Conservation (phyloP, 495 filamentous ascomycete genomes). For the Aspergillus kassunensis region DNA sequence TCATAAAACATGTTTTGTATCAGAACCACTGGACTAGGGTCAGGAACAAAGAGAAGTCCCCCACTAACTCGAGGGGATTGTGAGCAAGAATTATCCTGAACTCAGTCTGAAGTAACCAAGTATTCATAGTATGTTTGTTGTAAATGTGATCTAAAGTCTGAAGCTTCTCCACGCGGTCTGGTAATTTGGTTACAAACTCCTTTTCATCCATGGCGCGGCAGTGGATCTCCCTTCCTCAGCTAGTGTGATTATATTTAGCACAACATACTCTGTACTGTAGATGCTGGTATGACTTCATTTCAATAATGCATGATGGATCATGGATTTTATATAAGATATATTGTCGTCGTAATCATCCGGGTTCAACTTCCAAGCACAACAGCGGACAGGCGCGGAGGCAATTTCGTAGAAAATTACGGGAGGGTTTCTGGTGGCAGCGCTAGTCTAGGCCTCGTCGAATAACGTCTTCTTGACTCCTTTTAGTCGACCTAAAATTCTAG, state of each 20-base stretch:
- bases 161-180: too few relatives aligned
- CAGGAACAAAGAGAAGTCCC: background rate
- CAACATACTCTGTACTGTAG: background rate
- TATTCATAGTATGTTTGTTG: too few relatives aligned
- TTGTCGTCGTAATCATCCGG: background rate
- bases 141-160: too few relatives aligned
- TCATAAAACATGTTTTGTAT: slow-evolving; percentile 9
- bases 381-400: background rate
- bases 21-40: background rate
- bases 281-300: background rate
- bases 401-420: slow-evolving; percentile 11
- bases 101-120: too few relatives aligned
- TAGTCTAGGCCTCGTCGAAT: slow-evolving; percentile 9
- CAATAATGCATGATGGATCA: too few relatives aligned
- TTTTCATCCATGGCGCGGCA: slow-evolving; percentile 14
- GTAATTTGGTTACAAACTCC: slow-evolving; percentile 9
- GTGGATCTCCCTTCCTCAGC: slow-evolving; percentile 18
- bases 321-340: too few relatives aligned
- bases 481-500: slow-evolving; percentile 6
- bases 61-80: background rate
- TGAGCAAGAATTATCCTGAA: too few relatives aligned
- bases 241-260: slow-evolving; percentile 8
- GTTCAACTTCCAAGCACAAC: background rate
- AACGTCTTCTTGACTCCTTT: slow-evolving; percentile 1
- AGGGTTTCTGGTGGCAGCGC: slow-evolving; percentile 7